A percentile compares a stretch with the other conserved stretches of the same genome.
phyloP scores from a whole-genome alignment of 129 eudicot genomes.

The Artemisia argyi region DNA sequence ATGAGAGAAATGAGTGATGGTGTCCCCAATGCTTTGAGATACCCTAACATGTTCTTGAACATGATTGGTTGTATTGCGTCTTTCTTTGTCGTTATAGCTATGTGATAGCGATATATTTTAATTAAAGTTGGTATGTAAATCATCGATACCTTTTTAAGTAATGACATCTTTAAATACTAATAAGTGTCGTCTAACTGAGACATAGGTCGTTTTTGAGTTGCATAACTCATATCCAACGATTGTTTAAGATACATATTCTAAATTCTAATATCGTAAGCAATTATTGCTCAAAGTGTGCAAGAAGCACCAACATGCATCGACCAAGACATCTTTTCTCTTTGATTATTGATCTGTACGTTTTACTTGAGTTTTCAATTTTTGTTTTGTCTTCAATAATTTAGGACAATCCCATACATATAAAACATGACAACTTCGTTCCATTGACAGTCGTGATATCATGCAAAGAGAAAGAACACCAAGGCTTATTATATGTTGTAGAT shows the following conservation, averaged over 20 bases:
- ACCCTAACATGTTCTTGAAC: neutral
- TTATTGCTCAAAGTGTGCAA: neutral
- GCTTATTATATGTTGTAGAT: too few relatives aligned
- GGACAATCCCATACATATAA: neutral
- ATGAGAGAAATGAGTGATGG: conserved; percentile 10
- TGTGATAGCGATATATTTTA: too few relatives aligned
- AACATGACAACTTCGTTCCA: neutral
- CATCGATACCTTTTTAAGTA: too few relatives aligned
- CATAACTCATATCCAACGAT: too few relatives aligned
- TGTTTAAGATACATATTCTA: too few relatives aligned
- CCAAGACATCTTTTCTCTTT: neutral
- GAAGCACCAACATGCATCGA: neutral
- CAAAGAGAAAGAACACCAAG: neutral
- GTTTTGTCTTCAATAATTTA: neutral
- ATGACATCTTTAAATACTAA: too few relatives aligned
- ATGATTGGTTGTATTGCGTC: conserved; percentile 16
- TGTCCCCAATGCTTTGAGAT: neutral
- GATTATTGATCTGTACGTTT: too few relatives aligned
- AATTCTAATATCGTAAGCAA: too few relatives aligned
- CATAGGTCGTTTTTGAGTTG: too few relatives aligned
- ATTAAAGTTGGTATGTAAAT: too few relatives aligned
- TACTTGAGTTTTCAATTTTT: neutral
- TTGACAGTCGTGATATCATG: neutral
- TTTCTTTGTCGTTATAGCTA: neutral
- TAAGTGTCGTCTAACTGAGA: too few relatives aligned